Evolutionary conservation across 208 protist species (phyloP), one percentile per base, ranked within the genome.

Genomic region (Leptomonas pyrrhocoris): DNA sequence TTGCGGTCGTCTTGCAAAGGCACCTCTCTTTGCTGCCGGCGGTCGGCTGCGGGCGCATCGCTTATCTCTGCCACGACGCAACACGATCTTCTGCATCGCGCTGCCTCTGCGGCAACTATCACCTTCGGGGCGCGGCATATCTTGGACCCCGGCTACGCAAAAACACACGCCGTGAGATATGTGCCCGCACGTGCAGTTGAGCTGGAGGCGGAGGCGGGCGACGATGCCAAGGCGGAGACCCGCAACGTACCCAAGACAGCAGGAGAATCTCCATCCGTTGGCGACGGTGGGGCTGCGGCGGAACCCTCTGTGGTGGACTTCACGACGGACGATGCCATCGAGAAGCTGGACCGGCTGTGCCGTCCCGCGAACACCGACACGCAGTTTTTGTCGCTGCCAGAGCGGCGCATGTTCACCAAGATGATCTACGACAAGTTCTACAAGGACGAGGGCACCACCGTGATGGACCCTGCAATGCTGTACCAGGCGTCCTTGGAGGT

Each of bases 401-500:
- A 92, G 31, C 68, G 79, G 9, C 49, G 64, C 0, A 36, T 59
- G 40, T 80, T 94, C 42, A 79, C 73, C 15, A 74, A 79, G 51
- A 82, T 94, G 76, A 84, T 94, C 21, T 88, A 79, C 68, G 64
- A 89, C 5, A 62, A 43, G 3, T 89, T 88, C 59, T 94, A 94
- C 73, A 77, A 79, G 25, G 45, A 73, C 7, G 68, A 81, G 5
- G 77, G 58, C n/a, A 63, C 27, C 0, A 73, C 56, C 19, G 67
- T 27, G 4, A 76, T 85, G 18, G 80, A 86, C 61, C 68, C 70
- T 6, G 87, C 83, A 11, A 80, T 90, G 76, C 43, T 71, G 58
- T 94, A 94, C 65, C 85, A 96, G 66, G 89, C 86, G 16, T 73
- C 72, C 13, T 62, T 96, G 27, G 88, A 96, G 80, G 43, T 94